These are phyloP conservation scores for Solanum commersonii DNA, from an alignment of 257 asterid genomes.

Conservation along the genomic window DNA sequence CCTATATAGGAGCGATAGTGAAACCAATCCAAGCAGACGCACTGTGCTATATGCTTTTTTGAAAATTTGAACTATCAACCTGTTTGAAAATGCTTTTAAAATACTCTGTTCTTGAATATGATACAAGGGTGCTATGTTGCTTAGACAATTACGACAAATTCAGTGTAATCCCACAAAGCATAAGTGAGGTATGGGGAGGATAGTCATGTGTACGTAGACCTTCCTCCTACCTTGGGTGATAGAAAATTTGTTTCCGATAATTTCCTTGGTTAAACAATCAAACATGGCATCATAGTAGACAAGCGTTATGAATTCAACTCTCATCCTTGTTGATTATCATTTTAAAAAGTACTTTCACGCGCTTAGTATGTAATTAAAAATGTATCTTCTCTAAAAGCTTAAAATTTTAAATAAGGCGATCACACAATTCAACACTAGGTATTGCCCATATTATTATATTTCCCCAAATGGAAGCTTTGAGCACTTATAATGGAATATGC, in stretches of 20 bases:
- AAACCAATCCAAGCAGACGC: neutral
- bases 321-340: neutral
- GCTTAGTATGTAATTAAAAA: neutral
- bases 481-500: neutral
- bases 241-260: too few species aligned
- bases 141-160: neutral
- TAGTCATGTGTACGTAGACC: too few species aligned
- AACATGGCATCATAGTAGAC: neutral
- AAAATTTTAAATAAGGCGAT: neutral
- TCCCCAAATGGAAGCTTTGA: neutral
- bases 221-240: neutral
- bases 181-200: neutral
- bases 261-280: neutral
- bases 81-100: neutral
- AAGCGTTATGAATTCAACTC: neutral
- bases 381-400: neutral
- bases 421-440: neutral
- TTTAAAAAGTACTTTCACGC: neutral
- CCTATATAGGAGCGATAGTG: too few species aligned
- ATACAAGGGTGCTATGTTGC: neutral
- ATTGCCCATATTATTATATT: neutral
- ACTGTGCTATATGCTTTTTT: too few species aligned
- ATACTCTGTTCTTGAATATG: neutral
- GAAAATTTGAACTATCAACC: too few species aligned
- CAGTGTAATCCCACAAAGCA: too few species aligned